These are phyloP conservation scores for Caryopteris hybrid DNA, from an alignment of 305 asterid genomes.

Conservation along the genomic window DNA sequence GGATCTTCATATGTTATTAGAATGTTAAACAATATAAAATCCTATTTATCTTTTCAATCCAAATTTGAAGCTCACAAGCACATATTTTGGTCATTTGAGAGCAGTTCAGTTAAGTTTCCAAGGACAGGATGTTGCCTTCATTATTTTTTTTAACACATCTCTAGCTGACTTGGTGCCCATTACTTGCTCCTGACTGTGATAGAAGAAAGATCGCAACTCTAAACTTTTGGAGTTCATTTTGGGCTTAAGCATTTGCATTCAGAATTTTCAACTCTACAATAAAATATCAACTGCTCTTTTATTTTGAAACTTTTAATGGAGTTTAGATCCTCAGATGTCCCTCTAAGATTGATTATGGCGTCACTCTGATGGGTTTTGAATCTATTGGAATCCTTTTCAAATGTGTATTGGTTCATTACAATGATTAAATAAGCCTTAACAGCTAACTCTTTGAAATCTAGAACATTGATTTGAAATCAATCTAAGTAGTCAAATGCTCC, in stretches of 20 bases:
- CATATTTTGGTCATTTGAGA: neutral
- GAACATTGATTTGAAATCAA: too few species aligned
- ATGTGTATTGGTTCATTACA: too few species aligned
- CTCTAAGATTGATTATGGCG: neutral
- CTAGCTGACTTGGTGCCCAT: neutral
- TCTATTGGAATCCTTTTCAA: too few species aligned
- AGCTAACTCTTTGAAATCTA: too few species aligned
- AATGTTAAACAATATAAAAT: too few species aligned
- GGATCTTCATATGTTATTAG: neutral
- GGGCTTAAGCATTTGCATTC: neutral
- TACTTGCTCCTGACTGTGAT: neutral
- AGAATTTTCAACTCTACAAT: neutral
- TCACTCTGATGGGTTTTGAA: too few species aligned
- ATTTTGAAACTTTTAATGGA: neutral
- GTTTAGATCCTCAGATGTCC: neutral
- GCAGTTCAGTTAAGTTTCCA: neutral
- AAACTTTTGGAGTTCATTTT: neutral
- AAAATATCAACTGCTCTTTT: neutral
- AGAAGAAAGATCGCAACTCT: neutral
- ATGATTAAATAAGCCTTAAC: too few species aligned
- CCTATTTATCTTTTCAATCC: too few species aligned
- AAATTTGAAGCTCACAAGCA: neutral
- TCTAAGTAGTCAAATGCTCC: too few species aligned
- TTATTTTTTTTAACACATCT: neutral
- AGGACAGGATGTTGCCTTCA: neutral